Percentiles rank a stretch among this genome's conserved stretches.
Evolutionary conservation across 2,329 filamentous ascomycete species (phyloP).

Genomic region (Ophiosphaerella narmari): DNA sequence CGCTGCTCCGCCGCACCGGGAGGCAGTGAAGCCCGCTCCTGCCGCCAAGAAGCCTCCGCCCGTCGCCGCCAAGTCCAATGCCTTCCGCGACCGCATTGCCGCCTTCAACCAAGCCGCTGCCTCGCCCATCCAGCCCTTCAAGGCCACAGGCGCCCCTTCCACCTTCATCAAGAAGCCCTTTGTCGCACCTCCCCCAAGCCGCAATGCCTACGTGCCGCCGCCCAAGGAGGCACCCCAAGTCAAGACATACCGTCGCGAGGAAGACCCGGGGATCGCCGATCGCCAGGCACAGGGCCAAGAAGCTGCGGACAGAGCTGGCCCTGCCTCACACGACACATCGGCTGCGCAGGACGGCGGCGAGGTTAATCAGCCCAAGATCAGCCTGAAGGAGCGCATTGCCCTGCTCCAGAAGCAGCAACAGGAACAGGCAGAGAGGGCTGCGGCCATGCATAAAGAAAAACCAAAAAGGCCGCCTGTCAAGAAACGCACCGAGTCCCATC

Average conservation of each 20-base stretch:
- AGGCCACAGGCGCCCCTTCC: conserved; percentile 67
- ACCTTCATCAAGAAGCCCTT: conserved; percentile 96
- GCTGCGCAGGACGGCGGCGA: conserved; percentile 59
- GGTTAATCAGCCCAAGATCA: conserved; percentile 88
- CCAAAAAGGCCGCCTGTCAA: conserved; percentile 71
- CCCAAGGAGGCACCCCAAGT: conserved; percentile 71
- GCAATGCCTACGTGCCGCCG: conserved; percentile 87
- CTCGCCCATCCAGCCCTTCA: conserved; percentile 86
- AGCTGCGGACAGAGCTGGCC: conserved; percentile 70
- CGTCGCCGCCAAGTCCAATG: conserved; percentile 76
- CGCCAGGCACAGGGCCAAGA: conserved; percentile 68
- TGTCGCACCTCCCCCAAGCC: conserved; percentile 90
- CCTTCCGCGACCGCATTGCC: conserved; percentile 94
- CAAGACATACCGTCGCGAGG: conserved; percentile 83
- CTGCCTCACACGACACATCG: conserved; percentile 50
- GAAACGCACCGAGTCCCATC: conserved; percentile 62
- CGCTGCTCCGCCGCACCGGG: conserved; percentile 31
- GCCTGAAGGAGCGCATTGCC: conserved; percentile 93
- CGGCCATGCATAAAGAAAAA: conserved; percentile 82
- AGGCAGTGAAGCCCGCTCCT: conserved; percentile 47
- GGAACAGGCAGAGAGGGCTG: conserved; percentile 83
- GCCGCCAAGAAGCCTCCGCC: conserved; percentile 63
- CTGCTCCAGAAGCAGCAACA: conserved; percentile 90
- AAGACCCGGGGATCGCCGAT: conserved; percentile 71
- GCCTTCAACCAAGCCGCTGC: conserved; percentile 93